These are phyloP conservation scores for Paecilomyces variotii DNA, from an alignment of 2,329 filamentous ascomycete genomes.

Conservation along the genomic window DNA sequence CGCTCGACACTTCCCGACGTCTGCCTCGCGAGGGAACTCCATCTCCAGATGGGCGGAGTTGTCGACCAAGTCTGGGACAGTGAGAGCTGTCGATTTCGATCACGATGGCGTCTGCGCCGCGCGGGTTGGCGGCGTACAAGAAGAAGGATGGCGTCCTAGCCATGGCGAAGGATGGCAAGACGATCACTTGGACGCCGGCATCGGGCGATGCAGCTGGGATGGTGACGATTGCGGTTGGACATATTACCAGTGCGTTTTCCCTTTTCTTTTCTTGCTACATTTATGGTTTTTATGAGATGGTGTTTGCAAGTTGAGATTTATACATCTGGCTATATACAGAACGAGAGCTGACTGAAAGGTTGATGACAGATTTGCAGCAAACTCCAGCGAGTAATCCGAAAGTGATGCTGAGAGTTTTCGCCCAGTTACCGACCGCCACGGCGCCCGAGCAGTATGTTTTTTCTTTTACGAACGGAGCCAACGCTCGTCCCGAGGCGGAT, in stretches of 20 bases:
- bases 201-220: constrained; percentile 53
- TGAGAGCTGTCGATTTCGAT: constrained; percentile 28
- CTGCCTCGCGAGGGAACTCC: background rate
- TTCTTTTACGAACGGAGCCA: constrained; percentile 70
- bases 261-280: no score
- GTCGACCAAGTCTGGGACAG: constrained; percentile 25
- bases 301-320: background rate
- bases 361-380: constrained; percentile 71
- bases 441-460: constrained; percentile 67
- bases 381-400: constrained; percentile 81
- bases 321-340: background rate
- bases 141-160: constrained; percentile 87
- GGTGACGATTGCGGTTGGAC: constrained; percentile 62
- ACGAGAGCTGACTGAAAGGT: background rate
- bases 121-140: constrained; percentile 72
- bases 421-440: constrained; percentile 47
- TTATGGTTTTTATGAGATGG: background rate
- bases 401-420: constrained; percentile 89
- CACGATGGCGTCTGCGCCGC: constrained; percentile 34
- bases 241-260: constrained; percentile 63
- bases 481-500: constrained; percentile 77
- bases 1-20: background rate
- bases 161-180: constrained; percentile 63
- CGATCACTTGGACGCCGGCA: constrained; percentile 73
- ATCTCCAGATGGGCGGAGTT: constrained; percentile 28